Percentiles rank a stretch among this genome's conserved stretches.
Evolutionary conservation across 2,329 filamentous ascomycete genomes (phyloP).

Genomic region (Rachicladosporium sp.): DNA sequence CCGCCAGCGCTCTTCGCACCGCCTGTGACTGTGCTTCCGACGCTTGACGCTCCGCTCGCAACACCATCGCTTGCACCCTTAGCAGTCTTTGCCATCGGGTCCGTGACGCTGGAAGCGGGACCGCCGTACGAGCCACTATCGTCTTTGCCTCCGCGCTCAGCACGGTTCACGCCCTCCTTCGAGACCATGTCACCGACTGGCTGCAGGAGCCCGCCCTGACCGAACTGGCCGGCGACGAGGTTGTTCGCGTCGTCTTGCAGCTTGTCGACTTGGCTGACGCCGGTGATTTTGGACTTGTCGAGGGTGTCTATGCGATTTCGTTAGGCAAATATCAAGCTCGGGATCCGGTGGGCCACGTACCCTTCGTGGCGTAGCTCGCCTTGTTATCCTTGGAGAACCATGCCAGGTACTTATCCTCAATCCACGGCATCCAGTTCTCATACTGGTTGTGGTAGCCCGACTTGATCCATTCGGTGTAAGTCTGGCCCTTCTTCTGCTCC

Average conservation of each 20-base stretch:
- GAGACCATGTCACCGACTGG: slow-evolving; percentile 50
- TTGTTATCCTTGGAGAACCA: slow-evolving; percentile 72
- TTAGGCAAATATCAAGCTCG: no score
- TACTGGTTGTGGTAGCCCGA: slow-evolving; percentile 60
- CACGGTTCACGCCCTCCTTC: slow-evolving; percentile 54
- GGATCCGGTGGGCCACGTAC: slow-evolving; percentile 29
- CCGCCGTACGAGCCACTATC: slow-evolving; percentile 40
- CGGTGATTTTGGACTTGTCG: slow-evolving; percentile 57
- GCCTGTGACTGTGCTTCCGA: slow-evolving; percentile 15
- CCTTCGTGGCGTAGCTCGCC: slow-evolving; percentile 56
- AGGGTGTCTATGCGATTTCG: slow-evolving; percentile 42
- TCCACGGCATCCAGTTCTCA: slow-evolving; percentile 64
- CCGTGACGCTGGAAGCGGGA: slow-evolving; percentile 22
- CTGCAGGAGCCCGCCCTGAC: slow-evolving; percentile 54
- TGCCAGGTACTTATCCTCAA: slow-evolving; percentile 59
- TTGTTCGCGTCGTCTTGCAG: slow-evolving; percentile 56
- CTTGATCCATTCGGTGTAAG: slow-evolving; percentile 44
- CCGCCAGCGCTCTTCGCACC: slow-evolving; percentile 23
- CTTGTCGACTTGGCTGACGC: slow-evolving; percentile 52
- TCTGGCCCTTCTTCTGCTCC: slow-evolving; percentile 21
- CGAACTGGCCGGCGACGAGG: slow-evolving; percentile 51
- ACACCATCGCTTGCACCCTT: slow-evolving; percentile 9
- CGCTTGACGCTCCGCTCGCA: slow-evolving; percentile 13
- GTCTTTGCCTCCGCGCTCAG: slow-evolving; percentile 52
- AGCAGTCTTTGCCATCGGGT: slow-evolving; percentile 16